phyloP scores from a whole-genome alignment of 164 flowering plant species.

The Litsea cubeba region DNA sequence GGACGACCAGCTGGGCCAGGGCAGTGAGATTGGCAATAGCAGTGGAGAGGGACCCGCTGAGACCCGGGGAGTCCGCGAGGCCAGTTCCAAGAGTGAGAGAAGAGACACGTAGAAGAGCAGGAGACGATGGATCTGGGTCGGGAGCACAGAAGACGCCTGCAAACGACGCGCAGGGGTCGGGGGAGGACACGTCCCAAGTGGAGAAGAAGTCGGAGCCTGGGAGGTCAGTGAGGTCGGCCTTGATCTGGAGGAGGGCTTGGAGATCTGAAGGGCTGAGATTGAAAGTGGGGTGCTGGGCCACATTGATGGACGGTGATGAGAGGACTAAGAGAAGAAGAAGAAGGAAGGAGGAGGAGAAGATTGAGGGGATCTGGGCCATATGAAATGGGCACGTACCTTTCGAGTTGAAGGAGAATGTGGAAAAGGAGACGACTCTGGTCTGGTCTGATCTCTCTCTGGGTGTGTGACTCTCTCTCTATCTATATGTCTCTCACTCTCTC shows the following conservation, averaged over 20 bases:
- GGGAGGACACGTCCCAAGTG: constrained; percentile 55
- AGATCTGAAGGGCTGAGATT: constrained; percentile 27
- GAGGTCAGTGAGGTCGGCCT: constrained; percentile 34
- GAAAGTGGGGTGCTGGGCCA: background rate
- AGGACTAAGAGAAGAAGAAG: constrained; percentile 7
- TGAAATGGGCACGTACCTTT: background rate
- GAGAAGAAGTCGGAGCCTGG: constrained; percentile 47
- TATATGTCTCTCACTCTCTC: no score
- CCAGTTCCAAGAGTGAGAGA: constrained; percentile 58
- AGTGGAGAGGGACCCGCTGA: constrained; percentile 51
- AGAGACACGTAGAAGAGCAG: constrained; percentile 29
- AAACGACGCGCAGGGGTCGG: constrained; percentile 54
- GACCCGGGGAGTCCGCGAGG: constrained; percentile 51
- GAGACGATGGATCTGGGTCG: background rate
- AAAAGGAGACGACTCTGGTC: background rate
- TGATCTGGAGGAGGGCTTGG: constrained; percentile 34
- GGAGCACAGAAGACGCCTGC: constrained; percentile 45
- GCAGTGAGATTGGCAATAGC: constrained; percentile 40
- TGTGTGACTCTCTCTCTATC: no score
- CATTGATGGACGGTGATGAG: background rate
- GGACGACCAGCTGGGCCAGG: constrained; percentile 53
- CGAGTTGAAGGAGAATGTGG: background rate
- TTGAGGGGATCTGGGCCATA: background rate
- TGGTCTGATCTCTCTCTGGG: background rate
- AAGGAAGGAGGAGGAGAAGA: background rate